A percentile compares a stretch with the other conserved stretches of the same genome.
These are phyloP conservation scores for Leccinum rimulosum DNA, from an alignment of 768 basidiomycete genomes.

Conservation along the genomic window DNA sequence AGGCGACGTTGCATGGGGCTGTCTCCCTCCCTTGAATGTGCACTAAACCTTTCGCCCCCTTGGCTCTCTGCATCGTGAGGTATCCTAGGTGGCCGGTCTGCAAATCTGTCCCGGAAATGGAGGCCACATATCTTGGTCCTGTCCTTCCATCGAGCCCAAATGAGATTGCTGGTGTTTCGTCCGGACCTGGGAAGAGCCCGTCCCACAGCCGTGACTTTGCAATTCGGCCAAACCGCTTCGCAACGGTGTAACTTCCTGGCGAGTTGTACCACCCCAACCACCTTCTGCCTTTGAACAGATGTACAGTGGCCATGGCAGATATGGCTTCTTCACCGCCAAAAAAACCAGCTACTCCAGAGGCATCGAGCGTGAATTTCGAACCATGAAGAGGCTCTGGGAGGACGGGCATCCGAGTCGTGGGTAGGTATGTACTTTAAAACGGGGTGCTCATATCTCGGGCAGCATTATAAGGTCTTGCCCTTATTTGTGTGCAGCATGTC, in stretches of 20 bases:
- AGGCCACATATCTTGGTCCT: constrained; percentile 27
- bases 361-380: constrained; percentile 22
- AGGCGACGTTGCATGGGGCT: constrained; percentile 17
- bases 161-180: constrained; percentile 24
- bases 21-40: constrained; percentile 17
- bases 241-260: constrained; percentile 35
- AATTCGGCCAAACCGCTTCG: constrained; percentile 31
- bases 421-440: background rate
- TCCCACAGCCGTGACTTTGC: constrained; percentile 31
- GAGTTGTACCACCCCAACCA: constrained; percentile 40
- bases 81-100: constrained; percentile 31
- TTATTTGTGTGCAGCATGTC: background rate
- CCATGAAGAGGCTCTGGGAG: constrained; percentile 8
- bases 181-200: constrained; percentile 32
- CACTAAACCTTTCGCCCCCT: background rate
- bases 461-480: background rate
- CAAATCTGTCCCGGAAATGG: constrained; percentile 30
- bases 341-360: constrained; percentile 34
- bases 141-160: constrained; percentile 29
- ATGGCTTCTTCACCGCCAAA: constrained; percentile 39
- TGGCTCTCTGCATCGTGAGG: constrained; percentile 21
- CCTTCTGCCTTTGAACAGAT: constrained; percentile 29
- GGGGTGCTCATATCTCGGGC: background rate
- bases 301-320: constrained; percentile 36
- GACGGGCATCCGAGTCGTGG: constrained; percentile 17